These are phyloP conservation scores for Zygotorulaspora sp. DNA, from an alignment of 805 yeast genomes.

Conservation along the genomic window DNA sequence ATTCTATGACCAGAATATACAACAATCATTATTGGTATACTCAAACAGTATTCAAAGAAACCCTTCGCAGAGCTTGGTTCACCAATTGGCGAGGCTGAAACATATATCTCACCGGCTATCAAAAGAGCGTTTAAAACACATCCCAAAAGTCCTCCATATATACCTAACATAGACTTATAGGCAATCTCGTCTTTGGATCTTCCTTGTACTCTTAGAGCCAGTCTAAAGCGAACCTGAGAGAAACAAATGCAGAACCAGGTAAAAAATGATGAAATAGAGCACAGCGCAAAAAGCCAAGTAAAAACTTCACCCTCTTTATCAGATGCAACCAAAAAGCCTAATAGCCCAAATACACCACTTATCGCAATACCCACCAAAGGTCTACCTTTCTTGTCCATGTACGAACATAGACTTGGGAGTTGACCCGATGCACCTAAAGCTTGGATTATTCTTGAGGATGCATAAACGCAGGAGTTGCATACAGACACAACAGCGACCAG, in stretches of 20 bases:
- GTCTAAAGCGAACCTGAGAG: conserved; percentile 64
- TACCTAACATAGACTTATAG: conserved; percentile 54
- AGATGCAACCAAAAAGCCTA: conserved; percentile 62
- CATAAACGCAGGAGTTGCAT: conserved; percentile 57
- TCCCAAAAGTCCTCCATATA: conserved; percentile 55
- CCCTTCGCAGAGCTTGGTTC: conserved; percentile 34
- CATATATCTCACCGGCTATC: conserved; percentile 66
- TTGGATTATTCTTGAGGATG: conserved; percentile 52
- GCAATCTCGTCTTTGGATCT: conserved; percentile 52
- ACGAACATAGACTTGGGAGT: conserved; percentile 45
- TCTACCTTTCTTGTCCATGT: conserved; percentile 49
- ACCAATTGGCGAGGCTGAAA: conserved; percentile 60
- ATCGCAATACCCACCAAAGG: conserved; percentile 48
- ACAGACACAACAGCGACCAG: conserved; percentile 56
- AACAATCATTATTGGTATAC: conserved; percentile 43
- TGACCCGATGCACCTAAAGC: conserved; percentile 50
- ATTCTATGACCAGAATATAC: conserved; percentile 45
- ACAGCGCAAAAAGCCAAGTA: conserved; percentile 70
- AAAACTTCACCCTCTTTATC: conserved; percentile 54
- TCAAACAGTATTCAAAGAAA: conserved; percentile 51
- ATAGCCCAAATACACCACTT: conserved; percentile 46
- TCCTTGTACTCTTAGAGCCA: conserved; percentile 50
- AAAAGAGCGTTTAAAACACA: conserved; percentile 47
- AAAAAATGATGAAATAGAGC: conserved; percentile 72
- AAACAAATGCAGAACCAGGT: conserved; percentile 75